Conservation (phyloP, 2,329 filamentous ascomycete species). For the Sporothrix dimorphospora region DNA sequence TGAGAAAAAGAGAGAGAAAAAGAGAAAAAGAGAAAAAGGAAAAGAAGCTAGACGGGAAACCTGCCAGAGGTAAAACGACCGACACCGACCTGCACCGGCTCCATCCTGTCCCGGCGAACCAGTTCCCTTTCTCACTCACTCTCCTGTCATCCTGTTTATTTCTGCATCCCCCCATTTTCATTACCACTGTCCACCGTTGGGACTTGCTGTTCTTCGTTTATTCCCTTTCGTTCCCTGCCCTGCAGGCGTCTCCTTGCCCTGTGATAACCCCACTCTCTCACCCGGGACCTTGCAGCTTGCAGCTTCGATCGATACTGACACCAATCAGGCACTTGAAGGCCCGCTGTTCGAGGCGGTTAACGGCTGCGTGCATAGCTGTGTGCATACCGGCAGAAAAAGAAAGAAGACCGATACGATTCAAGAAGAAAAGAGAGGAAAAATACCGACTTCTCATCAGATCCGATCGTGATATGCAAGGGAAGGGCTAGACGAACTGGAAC, state of each 20-base stretch:
- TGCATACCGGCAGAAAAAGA: conserved; percentile 18
- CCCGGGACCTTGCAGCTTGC: conserved; percentile 31
- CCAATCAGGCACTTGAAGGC: conserved; percentile 17
- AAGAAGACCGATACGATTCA: neutral
- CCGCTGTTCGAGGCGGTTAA: conserved; percentile 4
- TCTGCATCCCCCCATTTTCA: neutral
- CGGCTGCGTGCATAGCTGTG: conserved; percentile 16
- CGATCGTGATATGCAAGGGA: neutral
- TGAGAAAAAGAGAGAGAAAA: conserved; percentile 16
- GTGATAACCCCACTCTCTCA: conserved; percentile 19
- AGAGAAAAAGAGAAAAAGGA: conserved; percentile 21
- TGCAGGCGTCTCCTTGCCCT: neutral
- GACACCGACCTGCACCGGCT: neutral
- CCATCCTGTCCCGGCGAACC: neutral
- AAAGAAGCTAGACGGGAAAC: neutral
- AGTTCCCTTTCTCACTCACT: neutral
- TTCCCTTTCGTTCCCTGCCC: neutral
- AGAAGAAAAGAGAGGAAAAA: neutral
- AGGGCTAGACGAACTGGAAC: neutral
- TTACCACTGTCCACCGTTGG: conserved; percentile 1
- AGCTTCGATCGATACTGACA: conserved; percentile 28
- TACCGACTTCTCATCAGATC: neutral
- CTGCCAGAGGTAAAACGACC: neutral
- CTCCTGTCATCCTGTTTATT: neutral
- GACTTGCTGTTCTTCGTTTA: neutral